Evolutionary conservation across 2,329 filamentous ascomycete genomes (phyloP).

Genomic region (Microcyclospora pomicola): DNA sequence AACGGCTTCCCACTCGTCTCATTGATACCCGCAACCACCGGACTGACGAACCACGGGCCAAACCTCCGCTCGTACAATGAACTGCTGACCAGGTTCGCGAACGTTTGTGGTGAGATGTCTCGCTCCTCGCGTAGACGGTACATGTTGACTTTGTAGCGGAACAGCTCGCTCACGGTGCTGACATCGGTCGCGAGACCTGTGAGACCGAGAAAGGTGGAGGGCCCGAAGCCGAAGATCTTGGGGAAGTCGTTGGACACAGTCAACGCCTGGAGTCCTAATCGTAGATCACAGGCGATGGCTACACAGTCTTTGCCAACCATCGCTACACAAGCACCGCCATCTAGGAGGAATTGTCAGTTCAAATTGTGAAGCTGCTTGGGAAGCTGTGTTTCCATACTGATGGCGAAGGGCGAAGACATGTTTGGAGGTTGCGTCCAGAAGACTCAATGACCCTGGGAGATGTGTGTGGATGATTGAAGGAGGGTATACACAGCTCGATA

Average conservation of each 20-base stretch:
- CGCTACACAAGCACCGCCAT: constrained; percentile 88
- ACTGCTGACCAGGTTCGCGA: constrained; percentile 87
- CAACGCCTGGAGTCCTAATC: constrained; percentile 87
- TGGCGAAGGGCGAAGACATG: constrained; percentile 84
- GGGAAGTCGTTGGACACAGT: constrained; percentile 99
- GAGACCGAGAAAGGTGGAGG: constrained; percentile 82
- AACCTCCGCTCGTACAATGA: constrained; percentile 91
- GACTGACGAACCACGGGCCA: constrained; percentile 90
- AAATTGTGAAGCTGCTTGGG: constrained; percentile 1
- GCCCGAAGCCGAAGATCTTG: constrained; percentile 95
- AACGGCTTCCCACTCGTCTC: constrained; percentile 89
- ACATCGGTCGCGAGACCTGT: constrained; percentile 96
- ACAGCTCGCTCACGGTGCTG: constrained; percentile 83
- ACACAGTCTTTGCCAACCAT: constrained; percentile 99
- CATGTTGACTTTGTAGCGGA: constrained; percentile 99
- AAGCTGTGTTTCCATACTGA: constrained; percentile 50
- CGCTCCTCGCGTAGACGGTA: constrained; percentile 97
- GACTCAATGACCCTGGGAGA: no score
- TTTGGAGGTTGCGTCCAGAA: not conserved
- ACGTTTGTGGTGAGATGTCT: constrained; percentile 82
- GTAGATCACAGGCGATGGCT: constrained; percentile 96
- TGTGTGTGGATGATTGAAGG: no score
- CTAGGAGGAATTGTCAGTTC: constrained; percentile 24
- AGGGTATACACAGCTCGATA: no score
- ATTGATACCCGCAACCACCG: constrained; percentile 89